Conservation (phyloP, 1,284 basidiomycete genomes). For the Retiboletus fuscus region DNA sequence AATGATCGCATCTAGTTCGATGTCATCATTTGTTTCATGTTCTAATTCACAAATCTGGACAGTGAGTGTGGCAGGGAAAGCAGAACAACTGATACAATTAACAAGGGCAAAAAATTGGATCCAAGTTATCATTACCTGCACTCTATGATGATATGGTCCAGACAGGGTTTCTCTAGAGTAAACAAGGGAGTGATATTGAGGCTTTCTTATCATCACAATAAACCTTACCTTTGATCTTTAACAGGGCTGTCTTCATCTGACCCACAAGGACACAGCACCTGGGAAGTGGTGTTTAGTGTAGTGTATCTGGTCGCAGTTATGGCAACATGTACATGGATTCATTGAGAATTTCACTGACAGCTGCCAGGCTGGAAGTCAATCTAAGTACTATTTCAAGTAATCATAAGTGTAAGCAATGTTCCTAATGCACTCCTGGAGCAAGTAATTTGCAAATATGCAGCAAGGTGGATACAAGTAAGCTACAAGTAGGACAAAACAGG, state of each 20-base stretch:
- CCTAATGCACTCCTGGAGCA: too few relatives aligned
- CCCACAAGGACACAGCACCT: constrained; percentile 94
- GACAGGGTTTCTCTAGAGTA: constrained; percentile 75
- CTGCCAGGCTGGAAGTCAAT: constrained; percentile 83
- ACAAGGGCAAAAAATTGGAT: constrained; percentile 4
- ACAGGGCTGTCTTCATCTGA: constrained; percentile 88
- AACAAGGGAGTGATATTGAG: constrained; percentile 7
- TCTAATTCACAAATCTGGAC: constrained; percentile 92
- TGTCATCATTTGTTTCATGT: constrained; percentile 75
- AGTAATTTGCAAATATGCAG: too few relatives aligned
- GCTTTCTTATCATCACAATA: constrained; percentile 3
- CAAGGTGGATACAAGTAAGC: too few relatives aligned
- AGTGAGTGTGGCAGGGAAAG: constrained; percentile 90
- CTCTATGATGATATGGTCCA: constrained; percentile 92
- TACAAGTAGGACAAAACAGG: too few relatives aligned
- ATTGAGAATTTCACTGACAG: constrained; percentile 91
- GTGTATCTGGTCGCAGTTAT: neutral
- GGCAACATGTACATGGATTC: constrained; percentile 80
- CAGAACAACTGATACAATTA: constrained; percentile 72
- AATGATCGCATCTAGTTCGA: constrained; percentile 88
- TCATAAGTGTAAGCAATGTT: too few relatives aligned
- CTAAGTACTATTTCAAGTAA: too few relatives aligned
- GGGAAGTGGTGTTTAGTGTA: constrained; percentile 4
- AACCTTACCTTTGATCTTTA: constrained; percentile 83
- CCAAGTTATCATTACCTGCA: constrained; percentile 76